Evolutionary conservation across 805 yeast species (phyloP).

Genomic region (Ogataea sp.): DNA sequence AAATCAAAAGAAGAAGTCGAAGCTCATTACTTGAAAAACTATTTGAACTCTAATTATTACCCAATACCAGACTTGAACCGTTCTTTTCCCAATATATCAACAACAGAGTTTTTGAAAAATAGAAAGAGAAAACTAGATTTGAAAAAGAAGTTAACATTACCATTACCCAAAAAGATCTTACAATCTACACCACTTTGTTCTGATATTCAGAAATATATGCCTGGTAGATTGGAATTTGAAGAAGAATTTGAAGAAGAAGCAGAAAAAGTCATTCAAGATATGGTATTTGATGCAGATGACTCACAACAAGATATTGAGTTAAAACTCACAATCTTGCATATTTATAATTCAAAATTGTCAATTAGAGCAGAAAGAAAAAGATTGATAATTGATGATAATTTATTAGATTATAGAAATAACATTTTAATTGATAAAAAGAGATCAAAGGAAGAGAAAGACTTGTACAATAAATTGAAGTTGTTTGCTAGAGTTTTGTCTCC

Average conservation of each 20-base stretch:
- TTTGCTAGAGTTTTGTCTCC: constrained; percentile 75
- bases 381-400: constrained; percentile 60
- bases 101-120: constrained; percentile 58
- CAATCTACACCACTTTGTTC: constrained; percentile 95
- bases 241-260: constrained; percentile 97
- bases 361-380: constrained; percentile 92
- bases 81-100: constrained; percentile 53
- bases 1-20: constrained; percentile 88
- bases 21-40: constrained; percentile 67
- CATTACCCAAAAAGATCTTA: constrained; percentile 81
- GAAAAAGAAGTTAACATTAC: constrained; percentile 64
- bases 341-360: constrained; percentile 83
- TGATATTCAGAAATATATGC: constrained; percentile 97
- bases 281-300: constrained; percentile 93
- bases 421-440: constrained; percentile 79
- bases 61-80: constrained; percentile 86
- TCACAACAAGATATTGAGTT: constrained; percentile 81
- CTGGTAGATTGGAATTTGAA: constrained; percentile 95
- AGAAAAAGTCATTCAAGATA: constrained; percentile 86
- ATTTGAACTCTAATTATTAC: constrained; percentile 61
- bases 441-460: constrained; percentile 83
- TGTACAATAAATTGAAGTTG: constrained; percentile 68
- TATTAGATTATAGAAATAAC: constrained; percentile 79
- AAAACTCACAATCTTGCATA: constrained; percentile 79
- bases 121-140: constrained; percentile 68